Percentiles rank a stretch among this genome's conserved stretches.
Evolutionary conservation across 306 rosid species (phyloP).

Genomic region (Calophaca sinica): DNA sequence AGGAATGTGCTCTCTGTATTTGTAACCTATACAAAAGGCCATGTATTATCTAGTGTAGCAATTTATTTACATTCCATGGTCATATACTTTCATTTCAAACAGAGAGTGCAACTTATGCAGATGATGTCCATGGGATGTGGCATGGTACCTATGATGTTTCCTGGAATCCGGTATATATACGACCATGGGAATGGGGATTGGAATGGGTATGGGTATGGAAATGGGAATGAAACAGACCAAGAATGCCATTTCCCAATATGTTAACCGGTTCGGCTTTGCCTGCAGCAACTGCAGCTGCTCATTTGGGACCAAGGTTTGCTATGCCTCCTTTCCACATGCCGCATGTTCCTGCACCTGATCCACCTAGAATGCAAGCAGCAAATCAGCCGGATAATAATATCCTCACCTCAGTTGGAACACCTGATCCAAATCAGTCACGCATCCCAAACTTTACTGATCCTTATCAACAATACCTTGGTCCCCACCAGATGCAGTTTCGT

Average conservation of each 20-base stretch:
- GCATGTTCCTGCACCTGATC: conserved; percentile 61
- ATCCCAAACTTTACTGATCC: conserved; percentile 67
- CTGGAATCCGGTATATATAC: conserved; percentile 87
- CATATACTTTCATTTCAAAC: conserved; percentile 28
- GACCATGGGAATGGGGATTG: conserved; percentile 85
- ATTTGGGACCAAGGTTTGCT: conserved; percentile 74
- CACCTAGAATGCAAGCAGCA: conserved; percentile 59
- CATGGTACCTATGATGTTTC: conserved; percentile 92
- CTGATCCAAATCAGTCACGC: conserved; percentile 59
- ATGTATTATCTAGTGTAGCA: not conserved
- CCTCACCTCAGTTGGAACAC: conserved; percentile 52
- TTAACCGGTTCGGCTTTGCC: conserved; percentile 68
- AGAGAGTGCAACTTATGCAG: conserved; percentile 58
- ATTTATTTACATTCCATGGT: conserved; percentile 32
- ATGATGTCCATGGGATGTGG: conserved; percentile 99
- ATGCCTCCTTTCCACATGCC: conserved; percentile 73
- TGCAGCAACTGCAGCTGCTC: conserved; percentile 61
- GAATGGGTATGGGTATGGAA: conserved; percentile 87
- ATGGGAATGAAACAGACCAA: conserved; percentile 82
- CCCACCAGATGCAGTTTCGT: conserved; percentile 76
- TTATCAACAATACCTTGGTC: conserved; percentile 73
- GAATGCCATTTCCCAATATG: conserved; percentile 79
- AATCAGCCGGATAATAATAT: conserved; percentile 57
- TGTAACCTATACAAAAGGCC: conserved; percentile 2
- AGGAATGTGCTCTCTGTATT: conserved; percentile 15